phyloP scores from a whole-genome alignment of 2,329 filamentous ascomycete genomes.

The Stemphylium lycopersici region DNA sequence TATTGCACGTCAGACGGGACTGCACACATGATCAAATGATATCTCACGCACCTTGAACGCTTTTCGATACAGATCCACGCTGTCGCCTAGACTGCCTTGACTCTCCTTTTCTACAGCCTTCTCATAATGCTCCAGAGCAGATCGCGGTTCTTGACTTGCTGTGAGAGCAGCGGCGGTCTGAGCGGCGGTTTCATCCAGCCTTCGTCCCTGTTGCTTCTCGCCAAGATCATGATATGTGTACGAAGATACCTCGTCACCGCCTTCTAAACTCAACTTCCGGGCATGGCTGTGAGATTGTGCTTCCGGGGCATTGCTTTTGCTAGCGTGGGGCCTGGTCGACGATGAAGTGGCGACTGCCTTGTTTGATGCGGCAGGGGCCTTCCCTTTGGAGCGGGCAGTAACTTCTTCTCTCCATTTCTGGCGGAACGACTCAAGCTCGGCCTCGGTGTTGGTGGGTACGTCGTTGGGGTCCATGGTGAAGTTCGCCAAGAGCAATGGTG shows the following conservation, averaged over 20 bases:
- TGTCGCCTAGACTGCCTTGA: slow-evolving; percentile 86
- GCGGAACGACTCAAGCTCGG: slow-evolving; percentile 85
- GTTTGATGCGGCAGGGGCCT: slow-evolving; percentile 23
- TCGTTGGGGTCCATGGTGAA: slow-evolving; percentile 25
- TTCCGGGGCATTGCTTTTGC: slow-evolving; percentile 35
- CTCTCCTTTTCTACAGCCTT: slow-evolving; percentile 87
- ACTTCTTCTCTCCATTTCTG: slow-evolving; percentile 87
- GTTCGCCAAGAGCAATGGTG: slow-evolving; percentile 25
- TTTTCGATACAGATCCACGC: slow-evolving; percentile 83
- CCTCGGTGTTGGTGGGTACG: slow-evolving; percentile 48
- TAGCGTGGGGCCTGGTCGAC: slow-evolving; percentile 29
- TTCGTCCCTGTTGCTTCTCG: slow-evolving; percentile 53
- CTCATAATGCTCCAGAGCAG: slow-evolving; percentile 92
- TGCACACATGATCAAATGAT: neutral
- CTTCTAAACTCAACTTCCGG: slow-evolving; percentile 38
- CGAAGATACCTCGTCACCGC: slow-evolving; percentile 50
- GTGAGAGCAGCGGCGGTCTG: slow-evolving; percentile 36
- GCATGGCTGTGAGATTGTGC: slow-evolving; percentile 28
- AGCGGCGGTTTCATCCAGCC: slow-evolving; percentile 52
- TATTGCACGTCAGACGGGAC: slow-evolving; percentile 45
- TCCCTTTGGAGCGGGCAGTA: slow-evolving; percentile 54
- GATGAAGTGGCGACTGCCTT: slow-evolving; percentile 22
- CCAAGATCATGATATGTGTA: slow-evolving; percentile 54
- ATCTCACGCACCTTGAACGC: slow-evolving; percentile 74
- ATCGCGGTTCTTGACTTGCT: slow-evolving; percentile 62